Evolutionary conservation across 805 yeast species (phyloP).

Genomic region (Ogataea methylovora): DNA sequence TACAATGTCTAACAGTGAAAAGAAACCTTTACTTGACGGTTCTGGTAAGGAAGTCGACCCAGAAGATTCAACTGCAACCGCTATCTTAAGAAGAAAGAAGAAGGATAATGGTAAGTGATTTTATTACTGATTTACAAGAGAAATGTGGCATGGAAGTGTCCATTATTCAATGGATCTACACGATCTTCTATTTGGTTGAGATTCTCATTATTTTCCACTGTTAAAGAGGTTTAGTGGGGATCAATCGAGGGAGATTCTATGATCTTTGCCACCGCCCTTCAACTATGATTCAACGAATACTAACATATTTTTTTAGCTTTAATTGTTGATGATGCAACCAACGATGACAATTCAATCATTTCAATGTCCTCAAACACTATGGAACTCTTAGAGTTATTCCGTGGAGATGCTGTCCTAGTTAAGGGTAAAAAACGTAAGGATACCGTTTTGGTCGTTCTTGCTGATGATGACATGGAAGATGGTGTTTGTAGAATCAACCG

Average conservation of each 20-base stretch:
- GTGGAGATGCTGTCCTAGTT: constrained; percentile 96
- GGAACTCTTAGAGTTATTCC: constrained; percentile 89
- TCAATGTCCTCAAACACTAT: constrained; percentile 92
- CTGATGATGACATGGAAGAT: constrained; percentile 94
- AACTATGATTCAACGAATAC: constrained; percentile 1
- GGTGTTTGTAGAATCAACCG: constrained; percentile 93
- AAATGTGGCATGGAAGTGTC: no score
- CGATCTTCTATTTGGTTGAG: no score
- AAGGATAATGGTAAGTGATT: constrained; percentile 62
- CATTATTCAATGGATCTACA: no score
- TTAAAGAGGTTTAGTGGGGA: no score
- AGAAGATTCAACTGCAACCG: constrained; percentile 74
- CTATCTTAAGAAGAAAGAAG: constrained; percentile 95
- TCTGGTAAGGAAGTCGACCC: constrained; percentile 26
- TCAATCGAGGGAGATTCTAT: no score
- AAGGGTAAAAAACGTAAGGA: constrained; percentile 98
- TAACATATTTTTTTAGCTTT: constrained; percentile 33
- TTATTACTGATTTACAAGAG: no score
- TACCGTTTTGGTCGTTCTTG: constrained; percentile 90
- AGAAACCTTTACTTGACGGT: constrained; percentile 29
- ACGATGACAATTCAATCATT: constrained; percentile 95
- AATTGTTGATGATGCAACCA: constrained; percentile 93
- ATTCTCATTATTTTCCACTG: background rate
- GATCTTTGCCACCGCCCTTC: background rate
- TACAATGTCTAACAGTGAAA: no score